Percentiles rank a stretch among this genome's conserved stretches.
phyloP scores from a whole-genome alignment of 139 green algal species.

The Micromonas pusilla region DNA sequence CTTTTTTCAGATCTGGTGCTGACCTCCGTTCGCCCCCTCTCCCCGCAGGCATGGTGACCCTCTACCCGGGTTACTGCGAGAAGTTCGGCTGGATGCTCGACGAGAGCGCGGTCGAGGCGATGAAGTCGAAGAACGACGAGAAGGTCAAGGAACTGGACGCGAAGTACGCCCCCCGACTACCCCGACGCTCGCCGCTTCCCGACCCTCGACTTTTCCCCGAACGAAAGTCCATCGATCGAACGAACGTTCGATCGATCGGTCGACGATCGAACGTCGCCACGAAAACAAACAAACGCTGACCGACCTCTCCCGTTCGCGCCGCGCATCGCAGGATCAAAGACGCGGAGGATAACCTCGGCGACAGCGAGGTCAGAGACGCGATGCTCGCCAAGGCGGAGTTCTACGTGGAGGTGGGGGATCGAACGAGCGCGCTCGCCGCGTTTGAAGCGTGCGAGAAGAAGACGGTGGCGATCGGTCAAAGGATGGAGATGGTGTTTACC shows the following conservation, averaged over 20 bases:
- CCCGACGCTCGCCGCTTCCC: neutral
- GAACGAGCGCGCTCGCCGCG: conserved; percentile 57
- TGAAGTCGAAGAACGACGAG: conserved; percentile 1
- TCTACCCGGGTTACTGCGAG: conserved; percentile 8
- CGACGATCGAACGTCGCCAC: too few relatives aligned
- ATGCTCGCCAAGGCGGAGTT: conserved; percentile 80
- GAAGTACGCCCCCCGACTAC: too few relatives aligned
- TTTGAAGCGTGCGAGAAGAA: conserved; percentile 57
- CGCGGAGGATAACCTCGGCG: conserved; percentile 87
- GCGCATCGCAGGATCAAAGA: too few relatives aligned
- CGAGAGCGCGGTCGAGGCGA: conserved; percentile 8
- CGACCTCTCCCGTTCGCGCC: too few relatives aligned
- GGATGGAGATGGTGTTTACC: conserved; percentile 90
- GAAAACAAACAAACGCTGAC: too few relatives aligned
- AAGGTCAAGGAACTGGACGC: neutral
- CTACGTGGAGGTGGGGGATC: conserved; percentile 36
- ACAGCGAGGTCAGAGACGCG: conserved; percentile 89
- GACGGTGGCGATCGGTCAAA: conserved; percentile 81
- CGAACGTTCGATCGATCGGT: neutral
- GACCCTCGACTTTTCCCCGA: neutral
- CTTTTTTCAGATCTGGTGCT: too few relatives aligned
- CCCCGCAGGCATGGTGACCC: conserved; percentile 1
- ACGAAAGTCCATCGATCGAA: neutral
- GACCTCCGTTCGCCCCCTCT: too few relatives aligned
- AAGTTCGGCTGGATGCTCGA: conserved; percentile 14